Conservation (phyloP, 1,284 basidiomycete genomes). For the Rhodotorula sp. region DNA sequence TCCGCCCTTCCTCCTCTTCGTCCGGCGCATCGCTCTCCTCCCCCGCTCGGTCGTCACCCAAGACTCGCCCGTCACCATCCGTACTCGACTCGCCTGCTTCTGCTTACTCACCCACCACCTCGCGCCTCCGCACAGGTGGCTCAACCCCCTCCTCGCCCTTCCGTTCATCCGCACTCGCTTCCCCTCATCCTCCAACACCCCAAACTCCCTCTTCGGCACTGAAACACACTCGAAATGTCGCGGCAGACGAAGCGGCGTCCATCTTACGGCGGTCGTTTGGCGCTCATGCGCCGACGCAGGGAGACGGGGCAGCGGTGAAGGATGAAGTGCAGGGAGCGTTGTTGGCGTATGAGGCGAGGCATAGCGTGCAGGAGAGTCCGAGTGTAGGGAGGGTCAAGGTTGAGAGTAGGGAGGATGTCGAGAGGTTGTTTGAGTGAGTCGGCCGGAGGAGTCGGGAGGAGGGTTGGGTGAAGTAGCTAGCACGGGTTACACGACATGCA, state of each 20-base stretch:
- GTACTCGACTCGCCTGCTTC: conserved; percentile 6
- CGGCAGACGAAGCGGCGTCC: not conserved
- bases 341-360: conserved; percentile 28
- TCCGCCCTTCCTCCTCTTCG: not conserved
- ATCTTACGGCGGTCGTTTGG: conserved; percentile 4
- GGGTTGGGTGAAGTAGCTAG: not conserved
- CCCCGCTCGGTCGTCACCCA: conserved; percentile 28
- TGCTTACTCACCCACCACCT: not conserved
- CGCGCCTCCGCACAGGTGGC: conserved; percentile 3
- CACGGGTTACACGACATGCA: not conserved
- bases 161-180: conserved; percentile 23
- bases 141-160: conserved; percentile 13
- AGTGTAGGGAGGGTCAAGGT: not conserved
- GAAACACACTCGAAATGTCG: not conserved
- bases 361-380: conserved; percentile 4
- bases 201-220: conserved; percentile 22
- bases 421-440: conserved; percentile 21
- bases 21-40: not conserved
- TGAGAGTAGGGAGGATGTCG: conserved; percentile 26
- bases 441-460: not conserved
- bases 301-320: not conserved
- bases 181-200: conserved; percentile 18
- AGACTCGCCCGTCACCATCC: conserved; percentile 24
- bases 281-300: conserved; percentile 3
- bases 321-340: conserved; percentile 16